Percentiles rank a stretch among this genome's conserved stretches.
Conservation (phyloP, 768 basidiomycete species). For the Agrocybe chaxingu region DNA sequence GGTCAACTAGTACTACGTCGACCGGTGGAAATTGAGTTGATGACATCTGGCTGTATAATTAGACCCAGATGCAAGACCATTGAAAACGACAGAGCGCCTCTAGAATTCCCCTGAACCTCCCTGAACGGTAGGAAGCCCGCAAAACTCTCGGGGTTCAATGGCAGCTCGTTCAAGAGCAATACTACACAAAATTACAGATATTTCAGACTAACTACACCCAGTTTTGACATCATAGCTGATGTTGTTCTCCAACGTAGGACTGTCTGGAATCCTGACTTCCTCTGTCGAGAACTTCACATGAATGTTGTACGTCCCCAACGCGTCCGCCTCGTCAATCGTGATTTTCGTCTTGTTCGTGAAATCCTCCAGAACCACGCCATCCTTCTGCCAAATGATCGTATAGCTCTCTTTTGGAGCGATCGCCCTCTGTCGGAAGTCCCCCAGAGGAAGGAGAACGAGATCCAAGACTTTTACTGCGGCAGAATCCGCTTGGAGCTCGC, state of each 20-base stretch:
- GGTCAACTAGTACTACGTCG: too few relatives aligned
- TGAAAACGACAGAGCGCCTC: too few relatives aligned
- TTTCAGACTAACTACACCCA: background rate
- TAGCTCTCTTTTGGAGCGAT: slow-evolving; percentile 37
- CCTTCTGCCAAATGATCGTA: slow-evolving; percentile 51
- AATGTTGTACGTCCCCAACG: slow-evolving; percentile 41
- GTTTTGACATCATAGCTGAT: background rate
- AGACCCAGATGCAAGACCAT: too few relatives aligned
- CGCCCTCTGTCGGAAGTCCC: slow-evolving; percentile 41
- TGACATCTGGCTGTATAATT: too few relatives aligned
- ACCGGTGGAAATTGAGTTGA: too few relatives aligned
- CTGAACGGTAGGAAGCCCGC: too few relatives aligned
- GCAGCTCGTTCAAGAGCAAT: too few relatives aligned
- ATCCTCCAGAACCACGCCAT: slow-evolving; percentile 38
- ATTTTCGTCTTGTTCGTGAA: slow-evolving; percentile 52
- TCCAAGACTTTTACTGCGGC: slow-evolving; percentile 32
- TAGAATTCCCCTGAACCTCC: too few relatives aligned
- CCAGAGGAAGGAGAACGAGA: slow-evolving; percentile 59
- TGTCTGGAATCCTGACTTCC: slow-evolving; percentile 42
- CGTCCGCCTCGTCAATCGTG: slow-evolving; percentile 30
- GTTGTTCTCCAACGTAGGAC: slow-evolving; percentile 1
- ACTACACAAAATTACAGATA: too few relatives aligned
- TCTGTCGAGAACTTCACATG: slow-evolving; percentile 50
- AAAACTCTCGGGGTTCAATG: too few relatives aligned
- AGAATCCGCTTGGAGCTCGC: slow-evolving; percentile 17